These are phyloP conservation scores for Bassia scoparia DNA, from an alignment of 148 eudicot species.

Conservation along the genomic window DNA sequence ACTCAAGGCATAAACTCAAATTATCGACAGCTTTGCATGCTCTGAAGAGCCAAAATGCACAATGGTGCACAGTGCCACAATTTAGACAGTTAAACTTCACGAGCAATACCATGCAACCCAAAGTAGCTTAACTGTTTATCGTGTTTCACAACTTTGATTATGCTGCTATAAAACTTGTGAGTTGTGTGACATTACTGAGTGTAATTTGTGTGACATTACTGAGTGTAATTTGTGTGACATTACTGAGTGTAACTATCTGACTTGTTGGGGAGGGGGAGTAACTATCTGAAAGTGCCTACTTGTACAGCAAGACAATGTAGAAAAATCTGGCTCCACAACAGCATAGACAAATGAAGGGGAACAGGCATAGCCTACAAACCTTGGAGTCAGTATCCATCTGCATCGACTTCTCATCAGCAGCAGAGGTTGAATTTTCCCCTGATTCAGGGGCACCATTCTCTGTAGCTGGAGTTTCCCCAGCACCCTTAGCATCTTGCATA, in stretches of 20 bases:
- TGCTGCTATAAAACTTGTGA: too few relatives aligned
- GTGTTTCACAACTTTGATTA: not conserved
- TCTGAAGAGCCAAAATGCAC: too few relatives aligned
- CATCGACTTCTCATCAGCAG: slow-evolving; percentile 57
- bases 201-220: not conserved
- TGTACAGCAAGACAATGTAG: not conserved
- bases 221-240: too few relatives aligned
- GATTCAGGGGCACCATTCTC: slow-evolving; percentile 78
- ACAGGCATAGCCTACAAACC: slow-evolving; percentile 31
- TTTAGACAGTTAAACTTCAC: too few relatives aligned
- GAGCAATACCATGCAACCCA: too few relatives aligned
- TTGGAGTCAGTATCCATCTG: slow-evolving; percentile 87
- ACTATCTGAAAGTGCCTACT: not conserved
- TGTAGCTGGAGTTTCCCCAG: slow-evolving; percentile 38
- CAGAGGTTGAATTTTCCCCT: slow-evolving; percentile 56
- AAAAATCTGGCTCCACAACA: not conserved
- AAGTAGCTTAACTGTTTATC: not conserved
- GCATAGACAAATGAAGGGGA: not conserved
- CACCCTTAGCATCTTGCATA: slow-evolving; percentile 75
- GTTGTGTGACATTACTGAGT: not conserved
- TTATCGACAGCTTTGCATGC: too few relatives aligned
- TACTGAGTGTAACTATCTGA: not conserved
- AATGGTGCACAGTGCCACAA: too few relatives aligned
- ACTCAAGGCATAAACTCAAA: too few relatives aligned
- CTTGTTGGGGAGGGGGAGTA: not conserved